Conservation (phyloP, 345 rosid genomes). For the Eucalyptus brandiana region DNA sequence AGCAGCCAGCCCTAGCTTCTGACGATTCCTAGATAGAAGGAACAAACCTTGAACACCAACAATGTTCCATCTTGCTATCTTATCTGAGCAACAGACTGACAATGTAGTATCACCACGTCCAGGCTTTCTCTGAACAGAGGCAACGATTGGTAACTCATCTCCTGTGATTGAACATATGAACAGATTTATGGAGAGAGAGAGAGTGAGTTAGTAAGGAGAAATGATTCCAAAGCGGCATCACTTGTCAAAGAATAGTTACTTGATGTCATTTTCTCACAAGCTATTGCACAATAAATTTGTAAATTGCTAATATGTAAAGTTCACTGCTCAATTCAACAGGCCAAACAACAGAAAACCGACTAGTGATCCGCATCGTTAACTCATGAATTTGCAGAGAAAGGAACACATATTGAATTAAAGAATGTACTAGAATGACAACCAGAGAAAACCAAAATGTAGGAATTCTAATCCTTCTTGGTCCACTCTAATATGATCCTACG, state of each 20-base stretch:
- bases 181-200: not conserved
- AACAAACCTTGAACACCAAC: slow-evolving; percentile 83
- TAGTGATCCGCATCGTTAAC: not conserved
- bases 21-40: not conserved
- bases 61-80: slow-evolving; percentile 88
- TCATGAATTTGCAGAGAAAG: not conserved
- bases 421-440: not conserved
- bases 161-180: slow-evolving; percentile 18
- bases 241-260: not conserved
- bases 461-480: not conserved
- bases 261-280: not conserved
- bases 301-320: not conserved
- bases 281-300: not conserved
- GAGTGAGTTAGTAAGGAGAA: not conserved
- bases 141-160: slow-evolving; percentile 9
- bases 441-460: not conserved
- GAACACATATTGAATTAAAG: not conserved
- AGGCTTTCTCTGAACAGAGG: slow-evolving; percentile 81
- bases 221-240: not conserved
- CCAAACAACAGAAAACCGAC: not conserved
- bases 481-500: not conserved
- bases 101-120: slow-evolving; percentile 91
- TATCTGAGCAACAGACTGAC: slow-evolving; percentile 91
- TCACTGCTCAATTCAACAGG: not conserved
- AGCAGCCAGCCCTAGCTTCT: not conserved